A percentile compares a stretch with the other conserved stretches of the same genome.
These are phyloP conservation scores for Yamadazyma nakazawae DNA, from an alignment of 805 yeast species.

Conservation along the genomic window DNA sequence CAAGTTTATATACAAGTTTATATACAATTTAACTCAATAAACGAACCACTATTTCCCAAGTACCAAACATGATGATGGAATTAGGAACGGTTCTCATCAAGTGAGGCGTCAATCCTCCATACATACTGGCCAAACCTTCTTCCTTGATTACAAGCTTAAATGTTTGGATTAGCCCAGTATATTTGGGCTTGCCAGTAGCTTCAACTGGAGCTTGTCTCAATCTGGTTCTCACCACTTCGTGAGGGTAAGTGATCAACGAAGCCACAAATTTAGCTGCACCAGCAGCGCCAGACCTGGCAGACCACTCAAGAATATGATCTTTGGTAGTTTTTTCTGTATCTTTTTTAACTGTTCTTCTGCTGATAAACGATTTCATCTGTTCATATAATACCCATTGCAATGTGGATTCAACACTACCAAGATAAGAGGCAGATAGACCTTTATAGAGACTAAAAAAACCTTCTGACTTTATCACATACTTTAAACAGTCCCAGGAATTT, in stretches of 20 bases:
- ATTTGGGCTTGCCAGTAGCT: constrained; percentile 76
- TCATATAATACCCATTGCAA: constrained; percentile 96
- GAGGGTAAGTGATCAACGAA: constrained; percentile 91
- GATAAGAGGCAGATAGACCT: constrained; percentile 91
- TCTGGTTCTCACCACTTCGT: constrained; percentile 94
- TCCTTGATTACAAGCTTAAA: constrained; percentile 82
- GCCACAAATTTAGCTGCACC: constrained; percentile 95
- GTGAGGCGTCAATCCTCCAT: constrained; percentile 98
- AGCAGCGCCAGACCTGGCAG: constrained; percentile 95
- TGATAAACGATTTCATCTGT: constrained; percentile 78
- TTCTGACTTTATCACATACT: constrained; percentile 65
- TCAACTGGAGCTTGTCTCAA: constrained; percentile 86
- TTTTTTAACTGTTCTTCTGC: constrained; percentile 42
- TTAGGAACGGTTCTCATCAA: constrained; percentile 95
- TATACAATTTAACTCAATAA: background rate
- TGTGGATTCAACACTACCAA: constrained; percentile 91
- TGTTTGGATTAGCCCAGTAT: constrained; percentile 85
- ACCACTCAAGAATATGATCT: constrained; percentile 82
- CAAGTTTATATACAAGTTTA: constrained; percentile 1
- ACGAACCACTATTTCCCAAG: constrained; percentile 78
- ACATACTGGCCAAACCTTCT: constrained; percentile 90
- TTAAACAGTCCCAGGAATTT: constrained; percentile 82
- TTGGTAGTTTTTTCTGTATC: constrained; percentile 39
- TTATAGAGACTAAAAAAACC: constrained; percentile 79
- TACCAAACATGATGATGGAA: constrained; percentile 97